Conservation (phyloP, 352 stramenopile species). For the Globisporangium uncinulatum region DNA sequence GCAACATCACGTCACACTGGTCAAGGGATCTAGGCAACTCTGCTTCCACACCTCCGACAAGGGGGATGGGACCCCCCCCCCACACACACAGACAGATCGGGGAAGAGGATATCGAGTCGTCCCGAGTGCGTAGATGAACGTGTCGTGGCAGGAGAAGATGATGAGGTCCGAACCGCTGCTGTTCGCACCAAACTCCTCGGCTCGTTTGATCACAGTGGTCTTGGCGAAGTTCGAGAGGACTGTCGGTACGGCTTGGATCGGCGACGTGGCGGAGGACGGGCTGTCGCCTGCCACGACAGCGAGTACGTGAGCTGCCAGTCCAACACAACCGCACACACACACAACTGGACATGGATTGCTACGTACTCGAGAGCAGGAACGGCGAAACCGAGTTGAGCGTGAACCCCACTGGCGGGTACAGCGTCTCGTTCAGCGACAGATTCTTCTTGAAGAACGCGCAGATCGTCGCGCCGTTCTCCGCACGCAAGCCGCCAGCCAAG, state of each 20-base stretch:
- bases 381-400: constrained; percentile 25
- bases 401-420: constrained; percentile 77
- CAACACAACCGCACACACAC: not conserved
- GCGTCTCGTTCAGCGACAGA: constrained; percentile 67
- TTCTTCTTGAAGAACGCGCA: constrained; percentile 74
- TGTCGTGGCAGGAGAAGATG: constrained; percentile 92
- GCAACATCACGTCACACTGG: constrained; percentile 11
- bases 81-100: not conserved
- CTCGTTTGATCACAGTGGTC: constrained; percentile 76
- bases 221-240: constrained; percentile 63
- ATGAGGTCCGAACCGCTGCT: constrained; percentile 50
- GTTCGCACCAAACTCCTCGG: constrained; percentile 47
- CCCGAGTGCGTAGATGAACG: constrained; percentile 93
- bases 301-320: not conserved
- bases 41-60: constrained; percentile 1
- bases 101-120: constrained; percentile 85
- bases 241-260: constrained; percentile 21
- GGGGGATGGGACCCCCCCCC: constrained; percentile 1
- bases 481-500: constrained; percentile 13
- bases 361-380: constrained; percentile 14
- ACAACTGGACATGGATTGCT: not conserved
- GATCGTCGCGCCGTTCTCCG: constrained; percentile 53
- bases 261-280: not conserved
- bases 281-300: constrained; percentile 3
- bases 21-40: constrained; percentile 41